These are phyloP conservation scores for Chimonanthus salicifolius DNA, from an alignment of 164 flowering plant genomes.

Conservation along the genomic window DNA sequence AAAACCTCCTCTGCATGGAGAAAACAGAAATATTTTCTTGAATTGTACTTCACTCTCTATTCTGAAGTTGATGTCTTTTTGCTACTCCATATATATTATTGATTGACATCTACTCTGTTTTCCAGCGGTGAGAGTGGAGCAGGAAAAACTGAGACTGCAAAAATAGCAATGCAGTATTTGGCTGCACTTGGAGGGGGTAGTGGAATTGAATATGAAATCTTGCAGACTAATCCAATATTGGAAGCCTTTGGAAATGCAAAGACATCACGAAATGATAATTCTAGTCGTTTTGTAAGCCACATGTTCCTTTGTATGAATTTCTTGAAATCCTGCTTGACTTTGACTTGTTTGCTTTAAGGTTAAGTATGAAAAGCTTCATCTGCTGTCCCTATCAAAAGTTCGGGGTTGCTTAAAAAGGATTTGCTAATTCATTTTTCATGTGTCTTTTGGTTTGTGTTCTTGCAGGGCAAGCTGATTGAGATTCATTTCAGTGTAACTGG, in stretches of 20 bases:
- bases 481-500: slow-evolving; percentile 94
- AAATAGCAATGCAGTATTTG: slow-evolving; percentile 97
- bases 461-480: slow-evolving; percentile 96
- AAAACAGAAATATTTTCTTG: no score
- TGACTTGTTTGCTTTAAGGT: not conserved
- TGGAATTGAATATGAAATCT: slow-evolving; percentile 89
- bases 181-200: slow-evolving; percentile 99
- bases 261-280: slow-evolving; percentile 92
- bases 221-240: slow-evolving; percentile 93
- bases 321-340: not conserved
- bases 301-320: not conserved
- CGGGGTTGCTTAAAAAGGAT: slow-evolving; percentile 5
- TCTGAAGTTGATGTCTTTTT: no score
- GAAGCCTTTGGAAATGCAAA: slow-evolving; percentile 99
- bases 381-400: not conserved
- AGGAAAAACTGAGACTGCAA: slow-evolving; percentile 99
- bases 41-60: no score
- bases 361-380: not conserved
- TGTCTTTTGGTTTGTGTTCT: slow-evolving; percentile 4
- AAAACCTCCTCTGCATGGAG: no score
- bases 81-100: no score
- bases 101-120: slow-evolving; percentile 10
- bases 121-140: slow-evolving; percentile 99
- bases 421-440: not conserved
- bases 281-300: slow-evolving; percentile 96